These are phyloP conservation scores for Lodderomyces parapsilosis DNA, from an alignment of 1,139 yeast species.

Conservation along the genomic window DNA sequence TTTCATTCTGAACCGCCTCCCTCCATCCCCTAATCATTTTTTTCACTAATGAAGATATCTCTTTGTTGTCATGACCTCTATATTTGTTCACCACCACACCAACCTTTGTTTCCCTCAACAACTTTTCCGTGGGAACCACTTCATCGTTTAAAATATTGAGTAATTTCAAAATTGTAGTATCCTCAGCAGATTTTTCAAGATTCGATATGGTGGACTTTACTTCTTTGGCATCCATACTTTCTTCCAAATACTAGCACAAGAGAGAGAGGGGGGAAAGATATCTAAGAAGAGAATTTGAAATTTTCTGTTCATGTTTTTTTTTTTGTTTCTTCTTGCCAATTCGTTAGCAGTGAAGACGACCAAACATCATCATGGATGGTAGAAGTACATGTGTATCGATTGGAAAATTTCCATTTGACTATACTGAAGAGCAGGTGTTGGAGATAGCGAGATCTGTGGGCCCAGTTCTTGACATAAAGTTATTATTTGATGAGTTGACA, in stretches of 20 bases:
- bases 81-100: constrained; percentile 94
- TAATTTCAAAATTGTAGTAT: constrained; percentile 64
- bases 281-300: not conserved
- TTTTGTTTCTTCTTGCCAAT: constrained; percentile 2
- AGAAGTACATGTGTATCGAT: constrained; percentile 31
- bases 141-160: constrained; percentile 67
- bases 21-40: constrained; percentile 87
- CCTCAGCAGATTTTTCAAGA: constrained; percentile 73
- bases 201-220: constrained; percentile 66
- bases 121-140: constrained; percentile 79
- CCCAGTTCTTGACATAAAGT: constrained; percentile 73
- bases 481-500: constrained; percentile 82
- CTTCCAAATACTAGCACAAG: too few relatives aligned
- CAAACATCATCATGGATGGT: constrained; percentile 16
- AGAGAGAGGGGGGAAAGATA: not conserved
- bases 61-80: constrained; percentile 64
- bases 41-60: constrained; percentile 70
- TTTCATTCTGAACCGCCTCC: constrained; percentile 79
- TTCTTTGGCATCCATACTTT: constrained; percentile 67
- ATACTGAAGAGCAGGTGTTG: constrained; percentile 85
- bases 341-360: not conserved
- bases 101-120: constrained; percentile 90
- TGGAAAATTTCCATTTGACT: constrained; percentile 41
- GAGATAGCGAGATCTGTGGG: constrained; percentile 82
- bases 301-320: constrained; percentile 4